Percentiles rank a stretch among this genome's conserved stretches.
Conservation (phyloP, 495 filamentous ascomycete genomes). For the Physcia stellaris region DNA sequence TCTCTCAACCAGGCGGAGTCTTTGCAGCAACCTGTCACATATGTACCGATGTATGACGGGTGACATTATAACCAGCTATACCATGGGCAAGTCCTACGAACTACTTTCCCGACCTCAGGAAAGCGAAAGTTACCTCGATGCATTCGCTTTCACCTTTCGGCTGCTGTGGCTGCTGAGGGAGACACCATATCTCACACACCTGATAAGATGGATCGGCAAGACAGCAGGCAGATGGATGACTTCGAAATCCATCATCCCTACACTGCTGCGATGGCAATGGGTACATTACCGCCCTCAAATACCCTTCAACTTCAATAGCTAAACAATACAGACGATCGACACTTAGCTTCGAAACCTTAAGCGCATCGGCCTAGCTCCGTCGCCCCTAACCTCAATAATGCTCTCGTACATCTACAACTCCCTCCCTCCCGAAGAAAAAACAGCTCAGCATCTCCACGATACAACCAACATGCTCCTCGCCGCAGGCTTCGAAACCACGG, state of each 20-base stretch:
- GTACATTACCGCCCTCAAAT: too few species aligned
- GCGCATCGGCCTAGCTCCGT: too few species aligned
- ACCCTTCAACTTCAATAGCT: too few species aligned
- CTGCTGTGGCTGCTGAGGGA: slow-evolving; percentile 1
- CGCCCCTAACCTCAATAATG: background rate
- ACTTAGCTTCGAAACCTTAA: too few species aligned
- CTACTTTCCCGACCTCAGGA: background rate
- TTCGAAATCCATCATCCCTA: background rate
- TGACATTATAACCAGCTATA: slow-evolving; percentile 1
- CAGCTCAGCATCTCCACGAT: slow-evolving; percentile 9
- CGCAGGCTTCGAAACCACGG: slow-evolving; percentile 25
- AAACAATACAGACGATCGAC: too few species aligned
- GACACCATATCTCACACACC: background rate
- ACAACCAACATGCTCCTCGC: slow-evolving; percentile 17
- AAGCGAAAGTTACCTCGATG: background rate
- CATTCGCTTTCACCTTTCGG: background rate
- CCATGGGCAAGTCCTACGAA: background rate
- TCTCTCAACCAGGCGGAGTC: background rate
- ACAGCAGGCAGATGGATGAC: background rate
- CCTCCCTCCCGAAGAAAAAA: slow-evolving; percentile 19
- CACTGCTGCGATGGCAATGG: slow-evolving; percentile 1
- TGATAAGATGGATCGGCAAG: background rate
- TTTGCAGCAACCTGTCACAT: background rate
- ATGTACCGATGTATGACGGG: background rate
- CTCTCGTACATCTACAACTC: slow-evolving; percentile 2